These are phyloP conservation scores for Citropsis articulata DNA, from an alignment of 345 rosid genomes.

Conservation along the genomic window DNA sequence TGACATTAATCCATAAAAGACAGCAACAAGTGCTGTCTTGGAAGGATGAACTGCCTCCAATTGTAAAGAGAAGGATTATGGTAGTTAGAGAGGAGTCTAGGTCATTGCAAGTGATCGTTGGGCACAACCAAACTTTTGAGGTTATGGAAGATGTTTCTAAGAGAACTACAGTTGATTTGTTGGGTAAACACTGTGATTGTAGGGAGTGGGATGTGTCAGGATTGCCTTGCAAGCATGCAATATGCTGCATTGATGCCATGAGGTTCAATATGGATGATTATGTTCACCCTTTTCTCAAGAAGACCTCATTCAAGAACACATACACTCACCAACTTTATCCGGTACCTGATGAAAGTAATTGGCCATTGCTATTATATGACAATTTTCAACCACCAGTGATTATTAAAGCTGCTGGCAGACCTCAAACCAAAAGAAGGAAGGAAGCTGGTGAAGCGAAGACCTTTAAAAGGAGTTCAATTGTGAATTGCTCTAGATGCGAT, in stretches of 20 bases:
- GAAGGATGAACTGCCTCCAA: accelerated
- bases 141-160: neutral
- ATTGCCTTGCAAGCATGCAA: neutral
- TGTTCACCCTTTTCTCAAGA: neutral
- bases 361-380: neutral
- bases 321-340: neutral
- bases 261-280: neutral
- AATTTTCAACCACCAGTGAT: neutral
- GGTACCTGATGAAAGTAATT: neutral
- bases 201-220: neutral
- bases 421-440: neutral
- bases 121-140: neutral
- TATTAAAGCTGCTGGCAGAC: neutral
- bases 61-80: neutral
- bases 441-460: neutral
- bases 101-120: neutral
- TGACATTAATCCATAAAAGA: neutral
- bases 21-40: neutral
- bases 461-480: neutral
- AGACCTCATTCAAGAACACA: accelerated
- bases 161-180: neutral
- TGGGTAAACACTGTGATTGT: neutral
- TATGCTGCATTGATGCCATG: neutral
- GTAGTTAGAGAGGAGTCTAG: neutral
- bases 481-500: too few relatives aligned